Evolutionary conservation across 305 asterid genomes (phyloP).

Genomic region (Fraxinus baroniana): DNA sequence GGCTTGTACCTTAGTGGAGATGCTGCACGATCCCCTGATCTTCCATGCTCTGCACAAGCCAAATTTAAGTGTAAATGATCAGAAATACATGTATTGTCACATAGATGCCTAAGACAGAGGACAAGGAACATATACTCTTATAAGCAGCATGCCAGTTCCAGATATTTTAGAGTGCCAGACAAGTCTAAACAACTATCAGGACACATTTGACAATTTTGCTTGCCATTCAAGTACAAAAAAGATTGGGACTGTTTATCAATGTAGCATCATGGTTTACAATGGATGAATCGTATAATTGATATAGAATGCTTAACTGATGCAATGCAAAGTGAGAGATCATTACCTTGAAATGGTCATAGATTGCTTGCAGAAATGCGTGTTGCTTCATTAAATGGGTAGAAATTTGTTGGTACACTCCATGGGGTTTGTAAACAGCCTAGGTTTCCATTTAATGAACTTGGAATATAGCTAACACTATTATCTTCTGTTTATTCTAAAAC

Average conservation of each 20-base stretch:
- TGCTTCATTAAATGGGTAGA: constrained; percentile 1
- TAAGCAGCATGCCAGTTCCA: constrained; percentile 7
- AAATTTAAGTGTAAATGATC: constrained; percentile 24
- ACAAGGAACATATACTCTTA: constrained; percentile 7
- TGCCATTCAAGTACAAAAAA: neutral
- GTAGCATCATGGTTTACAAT: neutral
- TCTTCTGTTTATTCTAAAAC: neutral
- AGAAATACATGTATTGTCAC: constrained; percentile 3
- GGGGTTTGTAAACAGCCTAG: neutral
- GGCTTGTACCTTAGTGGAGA: constrained; percentile 67
- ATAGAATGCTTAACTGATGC: neutral
- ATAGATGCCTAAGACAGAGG: constrained; percentile 3
- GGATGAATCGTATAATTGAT: neutral
- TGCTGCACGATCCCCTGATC: constrained; percentile 39
- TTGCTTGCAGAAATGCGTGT: neutral
- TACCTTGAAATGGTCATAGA: neutral
- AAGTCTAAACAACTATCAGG: constrained; percentile 1
- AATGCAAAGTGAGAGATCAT: neutral
- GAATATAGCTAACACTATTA: neutral
- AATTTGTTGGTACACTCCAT: neutral
- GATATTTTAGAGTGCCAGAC: neutral
- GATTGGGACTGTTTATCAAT: neutral
- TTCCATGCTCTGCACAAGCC: constrained; percentile 45
- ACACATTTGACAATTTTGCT: constrained; percentile 10
- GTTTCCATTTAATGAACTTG: constrained; percentile 2